Percentiles rank a stretch among this genome's conserved stretches.
Evolutionary conservation across 2,329 filamentous ascomycete genomes (phyloP).

Genomic region (Trichoderma sp.): DNA sequence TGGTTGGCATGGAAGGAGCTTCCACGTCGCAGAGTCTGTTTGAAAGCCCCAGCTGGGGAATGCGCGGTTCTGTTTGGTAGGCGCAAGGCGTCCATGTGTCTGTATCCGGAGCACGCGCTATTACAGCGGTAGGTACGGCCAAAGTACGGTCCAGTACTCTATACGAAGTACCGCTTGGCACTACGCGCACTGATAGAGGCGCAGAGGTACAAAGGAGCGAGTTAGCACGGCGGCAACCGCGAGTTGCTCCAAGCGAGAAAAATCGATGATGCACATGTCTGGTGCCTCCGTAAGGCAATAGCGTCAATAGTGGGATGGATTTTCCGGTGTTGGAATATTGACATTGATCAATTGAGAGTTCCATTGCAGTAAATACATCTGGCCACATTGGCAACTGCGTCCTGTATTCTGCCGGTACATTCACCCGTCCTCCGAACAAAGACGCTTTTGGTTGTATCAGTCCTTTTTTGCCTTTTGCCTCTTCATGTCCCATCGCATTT

Average conservation of each 20-base stretch:
- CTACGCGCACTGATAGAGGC: neutral
- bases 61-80: neutral
- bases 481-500: neutral
- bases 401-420: neutral
- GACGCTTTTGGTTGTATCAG: neutral
- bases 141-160: neutral
- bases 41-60: neutral
- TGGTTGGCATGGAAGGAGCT: slow-evolving; percentile 15
- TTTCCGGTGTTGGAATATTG: neutral
- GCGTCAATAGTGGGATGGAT: neutral
- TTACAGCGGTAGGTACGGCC: no score
- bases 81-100: neutral
- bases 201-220: neutral
- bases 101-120: neutral
- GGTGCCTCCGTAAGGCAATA: neutral
- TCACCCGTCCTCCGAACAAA: neutral
- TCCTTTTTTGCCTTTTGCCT: neutral
- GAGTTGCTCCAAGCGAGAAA: neutral
- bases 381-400: neutral
- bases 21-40: neutral
- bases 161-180: neutral
- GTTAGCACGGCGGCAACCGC: neutral
- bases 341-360: neutral
- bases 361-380: neutral
- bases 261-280: neutral